Conservation (phyloP, 2,329 filamentous ascomycete species). For the Alternaria sp. region DNA sequence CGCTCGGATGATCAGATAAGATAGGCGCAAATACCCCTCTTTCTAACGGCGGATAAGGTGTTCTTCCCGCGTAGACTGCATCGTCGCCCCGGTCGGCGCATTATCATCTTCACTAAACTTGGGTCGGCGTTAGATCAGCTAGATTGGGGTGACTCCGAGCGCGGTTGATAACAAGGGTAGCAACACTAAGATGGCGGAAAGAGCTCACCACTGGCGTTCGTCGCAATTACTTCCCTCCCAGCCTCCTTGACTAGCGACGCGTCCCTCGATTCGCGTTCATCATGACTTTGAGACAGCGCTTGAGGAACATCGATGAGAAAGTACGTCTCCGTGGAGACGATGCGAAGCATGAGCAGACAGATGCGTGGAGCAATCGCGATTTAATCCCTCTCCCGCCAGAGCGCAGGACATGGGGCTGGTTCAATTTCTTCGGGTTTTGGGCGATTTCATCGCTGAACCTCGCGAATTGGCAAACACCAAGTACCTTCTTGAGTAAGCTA, state of each 20-base stretch:
- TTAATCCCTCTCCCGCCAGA: constrained; percentile 47
- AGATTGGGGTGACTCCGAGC: background rate
- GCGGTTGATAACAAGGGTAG: background rate
- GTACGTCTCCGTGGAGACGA: constrained; percentile 50
- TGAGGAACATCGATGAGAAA: constrained; percentile 39
- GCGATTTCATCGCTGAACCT: constrained; percentile 51
- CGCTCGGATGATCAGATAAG: constrained; percentile 7
- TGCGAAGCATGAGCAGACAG: constrained; percentile 54
- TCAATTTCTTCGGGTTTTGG: constrained; percentile 54
- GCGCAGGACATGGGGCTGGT: constrained; percentile 51
- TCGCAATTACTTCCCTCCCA: background rate
- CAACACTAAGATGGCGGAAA: constrained; percentile 3
- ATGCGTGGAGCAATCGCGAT: constrained; percentile 51
- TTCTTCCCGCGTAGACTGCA: background rate
- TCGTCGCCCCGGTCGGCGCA: background rate
- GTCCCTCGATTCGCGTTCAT: background rate
- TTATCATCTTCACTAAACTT: background rate
- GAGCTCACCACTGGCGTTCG: background rate
- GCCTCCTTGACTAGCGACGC: background rate
- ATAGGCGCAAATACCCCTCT: constrained; percentile 8
- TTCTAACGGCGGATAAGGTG: background rate
- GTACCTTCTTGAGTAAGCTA: constrained; percentile 51
- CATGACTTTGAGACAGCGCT: constrained; percentile 15
- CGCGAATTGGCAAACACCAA: constrained; percentile 57
- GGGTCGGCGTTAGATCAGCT: background rate